Evolutionary conservation across 129 eudicot species (phyloP), one percentile per base, ranked within the genome.

Genomic region (Pseudognaphalium luteoalbum): DNA sequence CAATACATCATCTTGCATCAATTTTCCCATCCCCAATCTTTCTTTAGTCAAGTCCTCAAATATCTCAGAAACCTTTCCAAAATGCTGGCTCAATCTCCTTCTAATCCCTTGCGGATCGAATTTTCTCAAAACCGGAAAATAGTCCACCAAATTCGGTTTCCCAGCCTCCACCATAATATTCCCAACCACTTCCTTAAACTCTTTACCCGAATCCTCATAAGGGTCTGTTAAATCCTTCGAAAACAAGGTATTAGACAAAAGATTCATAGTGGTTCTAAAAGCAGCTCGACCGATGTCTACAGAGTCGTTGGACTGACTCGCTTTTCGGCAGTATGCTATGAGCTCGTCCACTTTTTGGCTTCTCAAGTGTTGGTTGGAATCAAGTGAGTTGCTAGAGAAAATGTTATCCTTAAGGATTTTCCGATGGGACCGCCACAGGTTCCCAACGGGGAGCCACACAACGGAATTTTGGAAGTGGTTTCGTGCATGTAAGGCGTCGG

Each of bases 201-300:
- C 94, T 35, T 80, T 81, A 6, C 87, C 88, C 0, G 73, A 76
- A 66, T 80, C 88, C 50, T 83, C 75, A 63, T 59, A 71, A 0
- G 86, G 84, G 71, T 83, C 85, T 4, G 84, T 64, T 66, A 89
- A 44, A 67, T 89, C 91, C 65, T 74, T 82, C 2, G 95, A 89
- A 54, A 89, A 86, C 33, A 89, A 51, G 0, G 89, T 84, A 57
- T 80, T 86, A 5, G 91, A 86, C 64, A 86, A 10, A 39, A 80
- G 47, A 42, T 84, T 89, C 51, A 86, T 32, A 0, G 89, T 52
- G 3, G 95, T 71, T 17, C 37, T 72, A n/a, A 73, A 82, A 4
- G 80, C 80, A 6, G 79, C 86, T 4, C 34, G 68, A 3, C 82
- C 78, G 0, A 77, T 66, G 6, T 82, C 79, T 28, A 82, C 66